phyloP scores from a whole-genome alignment of 495 filamentous ascomycete species.

The Filosporella fistucella region DNA sequence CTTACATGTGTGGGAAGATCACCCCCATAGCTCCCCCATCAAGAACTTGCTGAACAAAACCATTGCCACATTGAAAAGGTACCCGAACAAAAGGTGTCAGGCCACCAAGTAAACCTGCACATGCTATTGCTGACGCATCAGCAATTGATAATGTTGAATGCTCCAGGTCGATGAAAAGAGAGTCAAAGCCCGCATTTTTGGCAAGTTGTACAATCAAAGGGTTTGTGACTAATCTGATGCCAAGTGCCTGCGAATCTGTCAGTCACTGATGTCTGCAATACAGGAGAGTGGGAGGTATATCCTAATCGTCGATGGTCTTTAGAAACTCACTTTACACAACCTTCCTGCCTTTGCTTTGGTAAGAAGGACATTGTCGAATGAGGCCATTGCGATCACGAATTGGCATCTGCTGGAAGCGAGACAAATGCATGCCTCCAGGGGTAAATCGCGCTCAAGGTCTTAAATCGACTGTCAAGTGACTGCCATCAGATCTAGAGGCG shows the following conservation, averaged over 20 bases:
- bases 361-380: not conserved
- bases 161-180: constrained; percentile 20
- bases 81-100: constrained; percentile 14
- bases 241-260: constrained; percentile 11
- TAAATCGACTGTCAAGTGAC: too few relatives aligned
- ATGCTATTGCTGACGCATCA: not conserved
- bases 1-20: constrained; percentile 19
- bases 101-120: not conserved
- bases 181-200: constrained; percentile 6
- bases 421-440: too few relatives aligned
- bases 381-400: not conserved
- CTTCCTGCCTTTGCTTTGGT: not conserved
- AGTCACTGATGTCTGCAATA: too few relatives aligned
- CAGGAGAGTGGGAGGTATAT: not conserved
- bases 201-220: constrained; percentile 4
- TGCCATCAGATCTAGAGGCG: too few relatives aligned
- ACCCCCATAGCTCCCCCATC: constrained; percentile 20
- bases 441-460: too few relatives aligned
- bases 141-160: constrained; percentile 8
- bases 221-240: constrained; percentile 7
- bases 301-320: not conserved
- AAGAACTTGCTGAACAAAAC: constrained; percentile 20
- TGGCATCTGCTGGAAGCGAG: too few relatives aligned
- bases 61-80: constrained; percentile 19
- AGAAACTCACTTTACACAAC: not conserved